Conservation (phyloP, 2,329 filamentous ascomycete species). For the Atkinsonella texensis region DNA sequence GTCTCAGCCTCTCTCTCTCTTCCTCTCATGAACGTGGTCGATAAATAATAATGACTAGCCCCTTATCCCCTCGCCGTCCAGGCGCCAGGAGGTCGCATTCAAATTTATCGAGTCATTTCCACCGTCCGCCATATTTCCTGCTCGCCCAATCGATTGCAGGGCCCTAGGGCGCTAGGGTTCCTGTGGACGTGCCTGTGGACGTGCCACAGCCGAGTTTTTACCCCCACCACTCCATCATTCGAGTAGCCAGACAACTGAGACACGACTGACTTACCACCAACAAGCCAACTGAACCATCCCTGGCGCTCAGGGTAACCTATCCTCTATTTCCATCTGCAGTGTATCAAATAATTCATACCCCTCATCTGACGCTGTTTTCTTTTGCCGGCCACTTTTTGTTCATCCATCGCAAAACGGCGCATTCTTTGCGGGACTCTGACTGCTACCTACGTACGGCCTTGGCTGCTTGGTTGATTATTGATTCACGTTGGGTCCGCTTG, state of each 20-base stretch:
- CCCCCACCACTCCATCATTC: neutral
- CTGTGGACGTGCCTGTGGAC: neutral
- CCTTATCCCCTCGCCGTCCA: neutral
- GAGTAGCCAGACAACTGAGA: neutral
- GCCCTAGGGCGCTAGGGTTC: neutral
- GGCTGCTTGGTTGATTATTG: neutral
- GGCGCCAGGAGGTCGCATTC: neutral
- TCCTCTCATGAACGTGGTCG: neutral
- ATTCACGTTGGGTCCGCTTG: neutral
- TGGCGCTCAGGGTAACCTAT: neutral
- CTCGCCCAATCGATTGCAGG: neutral
- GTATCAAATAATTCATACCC: neutral
- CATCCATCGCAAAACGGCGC: neutral
- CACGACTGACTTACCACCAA: neutral
- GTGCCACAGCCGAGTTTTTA: neutral
- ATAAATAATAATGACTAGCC: neutral
- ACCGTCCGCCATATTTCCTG: neutral
- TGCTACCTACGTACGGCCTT: neutral
- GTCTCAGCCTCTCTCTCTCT: neutral
- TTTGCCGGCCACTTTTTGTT: neutral
- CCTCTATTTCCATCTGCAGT: neutral
- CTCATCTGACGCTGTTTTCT: neutral
- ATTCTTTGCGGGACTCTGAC: neutral
- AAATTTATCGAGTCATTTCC: constrained; percentile 2
- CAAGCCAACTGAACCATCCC: neutral